Evolutionary conservation across 148 eudicot genomes (phyloP).

Genomic region (Drosera capensis): DNA sequence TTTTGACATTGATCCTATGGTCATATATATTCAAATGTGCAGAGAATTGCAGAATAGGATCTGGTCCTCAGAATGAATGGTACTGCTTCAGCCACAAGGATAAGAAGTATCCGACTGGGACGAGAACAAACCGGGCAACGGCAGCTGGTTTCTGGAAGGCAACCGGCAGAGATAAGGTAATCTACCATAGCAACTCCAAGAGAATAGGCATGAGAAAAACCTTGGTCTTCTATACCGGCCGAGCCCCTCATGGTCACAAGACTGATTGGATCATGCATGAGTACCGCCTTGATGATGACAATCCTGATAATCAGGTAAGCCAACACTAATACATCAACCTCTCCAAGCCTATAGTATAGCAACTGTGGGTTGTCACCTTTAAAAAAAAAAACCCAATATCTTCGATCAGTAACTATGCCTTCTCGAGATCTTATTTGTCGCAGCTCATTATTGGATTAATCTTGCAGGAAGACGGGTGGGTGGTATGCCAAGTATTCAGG

Average conservation of each 20-base stretch:
- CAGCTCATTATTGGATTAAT: background rate
- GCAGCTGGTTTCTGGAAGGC: conserved; percentile 95
- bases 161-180: conserved; percentile 87
- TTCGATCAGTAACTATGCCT: background rate
- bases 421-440: background rate
- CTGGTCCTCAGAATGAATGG: conserved; percentile 84
- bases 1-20: background rate
- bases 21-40: conserved; percentile 6
- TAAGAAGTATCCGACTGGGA: conserved; percentile 86
- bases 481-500: conserved; percentile 76
- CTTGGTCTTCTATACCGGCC: conserved; percentile 79
- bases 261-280: conserved; percentile 98
- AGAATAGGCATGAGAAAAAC: conserved; percentile 90
- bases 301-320: conserved; percentile 43
- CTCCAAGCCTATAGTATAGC: no score
- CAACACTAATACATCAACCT: no score
- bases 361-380: no score
- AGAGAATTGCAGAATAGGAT: conserved; percentile 84
- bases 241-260: conserved; percentile 93
- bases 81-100: conserved; percentile 96
- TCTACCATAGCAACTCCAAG: conserved; percentile 33
- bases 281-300: conserved; percentile 63
- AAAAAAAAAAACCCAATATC: no score
- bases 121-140: conserved; percentile 84
- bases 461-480: conserved; percentile 89